Base-by-base conservation (phyloP, 176 grass and related monocot genomes). In the Juncus inflexus region DNA sequence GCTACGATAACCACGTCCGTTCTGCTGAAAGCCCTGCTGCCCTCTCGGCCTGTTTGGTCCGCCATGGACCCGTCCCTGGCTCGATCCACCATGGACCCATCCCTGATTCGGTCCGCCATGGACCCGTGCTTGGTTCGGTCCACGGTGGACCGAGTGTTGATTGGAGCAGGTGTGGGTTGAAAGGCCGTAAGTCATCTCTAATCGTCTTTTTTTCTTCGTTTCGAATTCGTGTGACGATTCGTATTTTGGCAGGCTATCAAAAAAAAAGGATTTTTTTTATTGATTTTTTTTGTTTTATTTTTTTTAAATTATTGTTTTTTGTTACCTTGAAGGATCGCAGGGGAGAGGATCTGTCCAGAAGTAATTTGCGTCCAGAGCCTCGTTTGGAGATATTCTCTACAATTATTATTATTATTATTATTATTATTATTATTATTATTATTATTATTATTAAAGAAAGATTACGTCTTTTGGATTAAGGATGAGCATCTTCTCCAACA, bases 281-380 rank as follows among this genome's bases (percentile, higher is more conserved):
- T 28, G 37, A 28, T 52, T 52, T 50, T 12, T 35, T 54, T 6
- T 5, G 36, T 37, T 54, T 11, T 38, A 37, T 54, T 28, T 28
- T 28, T 28, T 28, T 28, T 28, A 1, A 28, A 28, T 28, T 28
- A 28, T 28, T 28, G 19, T 28, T 28, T 28, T 28, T 28, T 28
- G 19, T 28, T 12, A 90, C 87, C 92, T 96, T 81, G 91, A 89
- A 0, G 92, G 84, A 37, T 96, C 92, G 67, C 92, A 96, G n/a
- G 92, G 92, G 60, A 91, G 71, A 3, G 84, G 92, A 66, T 96
- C 92, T 9, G 84, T 91, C 92, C 87, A 97, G 61, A 97, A 97
- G 73, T 97, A 97, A 19, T 97, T 84, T n/a, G 87, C 87, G 77
- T 97, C 92, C 60, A 97, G 82, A 61, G 92, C 92, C 52, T 97